A percentile compares a stretch with the other conserved stretches of the same genome.
phyloP scores from a whole-genome alignment of 768 basidiomycete species.

The Tricholoma furcatifolium region DNA sequence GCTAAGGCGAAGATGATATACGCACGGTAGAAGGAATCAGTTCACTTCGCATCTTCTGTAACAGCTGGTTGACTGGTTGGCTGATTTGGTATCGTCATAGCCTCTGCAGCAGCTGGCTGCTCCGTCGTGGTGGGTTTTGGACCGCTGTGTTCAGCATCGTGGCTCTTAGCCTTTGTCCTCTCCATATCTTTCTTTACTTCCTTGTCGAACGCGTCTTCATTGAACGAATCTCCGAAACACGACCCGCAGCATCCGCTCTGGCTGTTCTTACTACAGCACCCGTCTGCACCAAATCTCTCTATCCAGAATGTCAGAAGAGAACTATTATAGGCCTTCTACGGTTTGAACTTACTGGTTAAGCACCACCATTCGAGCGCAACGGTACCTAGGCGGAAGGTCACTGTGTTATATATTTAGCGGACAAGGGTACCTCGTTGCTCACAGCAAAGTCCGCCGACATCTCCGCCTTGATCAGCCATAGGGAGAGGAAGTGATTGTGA shows the following conservation, averaged over 20 bases:
- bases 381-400: conserved; percentile 15
- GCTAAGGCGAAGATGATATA: too few relatives aligned
- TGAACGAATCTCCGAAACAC: conserved; percentile 42
- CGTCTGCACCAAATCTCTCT: conserved; percentile 31
- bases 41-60: too few relatives aligned
- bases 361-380: conserved; percentile 25
- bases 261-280: conserved; percentile 28
- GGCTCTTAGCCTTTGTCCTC: conserved; percentile 29
- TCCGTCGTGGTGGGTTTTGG: conserved; percentile 23
- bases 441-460: conserved; percentile 29
- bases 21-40: too few relatives aligned
- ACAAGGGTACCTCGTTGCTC: conserved; percentile 5
- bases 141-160: conserved; percentile 18
- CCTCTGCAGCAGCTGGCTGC: conserved; percentile 10
- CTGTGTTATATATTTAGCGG: not conserved
- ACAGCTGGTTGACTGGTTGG: not conserved
- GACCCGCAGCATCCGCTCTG: conserved; percentile 44
- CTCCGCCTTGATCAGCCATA: conserved; percentile 4
- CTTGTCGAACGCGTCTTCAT: conserved; percentile 44
- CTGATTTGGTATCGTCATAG: conserved; percentile 7
- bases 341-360: conserved; percentile 18
- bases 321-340: not conserved
- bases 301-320: not conserved
- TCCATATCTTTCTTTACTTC: conserved; percentile 38
- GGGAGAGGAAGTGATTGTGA: not conserved